Conservation (phyloP, 2,329 filamentous ascomycete species). For the Aspergillus fructus region DNA sequence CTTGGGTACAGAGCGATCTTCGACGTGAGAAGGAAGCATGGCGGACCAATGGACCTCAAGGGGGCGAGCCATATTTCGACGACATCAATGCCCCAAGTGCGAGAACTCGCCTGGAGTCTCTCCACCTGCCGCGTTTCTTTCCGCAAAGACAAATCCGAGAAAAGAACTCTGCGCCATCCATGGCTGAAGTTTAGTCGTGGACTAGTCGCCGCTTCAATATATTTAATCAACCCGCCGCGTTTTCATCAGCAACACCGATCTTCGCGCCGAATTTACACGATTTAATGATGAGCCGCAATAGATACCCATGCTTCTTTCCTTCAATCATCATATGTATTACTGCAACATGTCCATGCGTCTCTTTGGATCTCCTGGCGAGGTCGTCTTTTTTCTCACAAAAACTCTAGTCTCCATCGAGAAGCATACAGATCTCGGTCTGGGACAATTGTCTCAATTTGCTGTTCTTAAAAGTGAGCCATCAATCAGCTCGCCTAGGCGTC, state of each 20-base stretch:
- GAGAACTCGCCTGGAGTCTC: conserved; percentile 38
- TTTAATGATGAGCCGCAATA: conserved; percentile 5
- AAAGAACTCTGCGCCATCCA: conserved; percentile 26
- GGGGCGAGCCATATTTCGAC: conserved; percentile 39
- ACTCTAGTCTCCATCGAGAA: background rate
- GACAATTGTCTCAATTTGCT: no score
- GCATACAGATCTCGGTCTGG: background rate
- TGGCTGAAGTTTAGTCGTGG: conserved; percentile 17
- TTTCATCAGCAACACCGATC: background rate
- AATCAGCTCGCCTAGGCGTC: background rate
- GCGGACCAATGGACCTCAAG: conserved; percentile 33
- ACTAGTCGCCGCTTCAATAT: background rate
- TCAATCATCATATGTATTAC: conserved; percentile 1
- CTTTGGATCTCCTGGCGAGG: background rate
- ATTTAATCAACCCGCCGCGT: background rate
- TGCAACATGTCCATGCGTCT: background rate
- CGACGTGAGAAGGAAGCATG: conserved; percentile 46
- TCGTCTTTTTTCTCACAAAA: background rate
- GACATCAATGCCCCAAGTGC: conserved; percentile 37
- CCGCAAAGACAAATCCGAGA: conserved; percentile 27
- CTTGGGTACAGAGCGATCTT: conserved; percentile 47
- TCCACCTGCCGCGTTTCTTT: conserved; percentile 27
- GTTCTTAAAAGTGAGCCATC: background rate
- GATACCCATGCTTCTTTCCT: conserved; percentile 1
- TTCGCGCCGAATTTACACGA: background rate